Conservation (phyloP, 495 filamentous ascomycete genomes). For the Daldinia caldariorum region DNA sequence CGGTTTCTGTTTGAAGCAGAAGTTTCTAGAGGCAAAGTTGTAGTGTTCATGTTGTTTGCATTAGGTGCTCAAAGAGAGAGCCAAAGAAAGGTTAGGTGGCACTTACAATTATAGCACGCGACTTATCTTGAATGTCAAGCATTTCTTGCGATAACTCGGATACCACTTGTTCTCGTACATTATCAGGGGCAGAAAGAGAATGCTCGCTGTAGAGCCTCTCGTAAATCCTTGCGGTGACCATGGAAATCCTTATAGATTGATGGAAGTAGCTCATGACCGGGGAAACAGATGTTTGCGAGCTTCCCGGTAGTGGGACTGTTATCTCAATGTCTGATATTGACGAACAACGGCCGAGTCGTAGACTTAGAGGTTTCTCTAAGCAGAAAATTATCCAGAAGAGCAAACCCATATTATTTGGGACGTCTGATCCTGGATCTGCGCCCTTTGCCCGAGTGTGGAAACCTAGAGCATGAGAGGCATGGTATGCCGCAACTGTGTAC, state of each 20-base stretch:
- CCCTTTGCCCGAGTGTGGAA: slow-evolving; percentile 1
- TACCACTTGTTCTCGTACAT: background rate
- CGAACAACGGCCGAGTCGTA: background rate
- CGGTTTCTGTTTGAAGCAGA: too few relatives aligned
- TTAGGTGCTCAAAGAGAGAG: too few relatives aligned
- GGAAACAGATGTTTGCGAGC: too few relatives aligned
- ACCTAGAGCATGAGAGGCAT: background rate
- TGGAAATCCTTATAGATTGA: background rate
- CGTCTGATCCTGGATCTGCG: background rate
- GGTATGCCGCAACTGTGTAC: background rate
- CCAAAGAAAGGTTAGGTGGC: too few relatives aligned
- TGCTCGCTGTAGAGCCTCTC: background rate
- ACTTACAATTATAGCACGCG: background rate
- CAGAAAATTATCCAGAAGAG: background rate
- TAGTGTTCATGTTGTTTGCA: too few relatives aligned
- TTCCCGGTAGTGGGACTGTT: background rate
- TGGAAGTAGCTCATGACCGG: background rate
- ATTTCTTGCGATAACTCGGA: background rate
- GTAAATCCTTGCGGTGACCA: background rate
- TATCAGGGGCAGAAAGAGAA: background rate
- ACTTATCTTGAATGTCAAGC: background rate
- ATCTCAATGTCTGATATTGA: background rate
- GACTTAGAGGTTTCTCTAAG: background rate
- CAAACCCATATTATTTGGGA: background rate
- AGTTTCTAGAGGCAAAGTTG: too few relatives aligned